Percentiles rank a stretch among this genome's conserved stretches.
Evolutionary conservation across 108 stramenopile genomes (phyloP).

Genomic region (Discostella pseudostelligera): DNA sequence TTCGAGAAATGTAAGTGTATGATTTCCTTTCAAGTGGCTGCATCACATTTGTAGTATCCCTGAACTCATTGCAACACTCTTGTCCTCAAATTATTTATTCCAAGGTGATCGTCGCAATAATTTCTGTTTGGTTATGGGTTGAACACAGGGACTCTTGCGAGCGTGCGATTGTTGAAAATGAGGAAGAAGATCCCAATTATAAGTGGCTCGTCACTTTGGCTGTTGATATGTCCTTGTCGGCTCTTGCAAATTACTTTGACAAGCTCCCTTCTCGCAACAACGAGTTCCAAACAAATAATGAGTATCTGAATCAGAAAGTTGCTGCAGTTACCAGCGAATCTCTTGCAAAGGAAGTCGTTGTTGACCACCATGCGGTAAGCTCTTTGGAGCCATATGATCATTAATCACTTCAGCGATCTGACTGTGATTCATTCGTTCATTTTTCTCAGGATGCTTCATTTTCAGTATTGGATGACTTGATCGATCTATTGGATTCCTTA

Average conservation of each 20-base stretch:
- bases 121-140: conserved; percentile 73
- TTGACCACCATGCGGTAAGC: conserved; percentile 50
- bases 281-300: conserved; percentile 16
- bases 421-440: neutral
- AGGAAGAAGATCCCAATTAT: conserved; percentile 63
- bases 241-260: conserved; percentile 43
- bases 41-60: neutral
- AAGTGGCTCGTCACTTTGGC: conserved; percentile 69
- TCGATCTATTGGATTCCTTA: conserved; percentile 65
- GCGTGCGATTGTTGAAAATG: conserved; percentile 54
- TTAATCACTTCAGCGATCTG: neutral
- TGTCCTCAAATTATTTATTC: neutral
- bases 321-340: conserved; percentile 58
- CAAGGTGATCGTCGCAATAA: conserved; percentile 48
- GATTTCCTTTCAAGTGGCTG: neutral
- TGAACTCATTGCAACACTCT: neutral
- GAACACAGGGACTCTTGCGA: conserved; percentile 63
- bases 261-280: conserved; percentile 8
- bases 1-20: conserved; percentile 22
- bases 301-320: conserved; percentile 24
- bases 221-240: conserved; percentile 44
- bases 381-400: neutral
- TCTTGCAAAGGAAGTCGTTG: conserved; percentile 44
- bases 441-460: conserved; percentile 41
- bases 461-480: conserved; percentile 50